Evolutionary conservation across 805 yeast species (phyloP).

Genomic region (Candida xiaguanensis): DNA sequence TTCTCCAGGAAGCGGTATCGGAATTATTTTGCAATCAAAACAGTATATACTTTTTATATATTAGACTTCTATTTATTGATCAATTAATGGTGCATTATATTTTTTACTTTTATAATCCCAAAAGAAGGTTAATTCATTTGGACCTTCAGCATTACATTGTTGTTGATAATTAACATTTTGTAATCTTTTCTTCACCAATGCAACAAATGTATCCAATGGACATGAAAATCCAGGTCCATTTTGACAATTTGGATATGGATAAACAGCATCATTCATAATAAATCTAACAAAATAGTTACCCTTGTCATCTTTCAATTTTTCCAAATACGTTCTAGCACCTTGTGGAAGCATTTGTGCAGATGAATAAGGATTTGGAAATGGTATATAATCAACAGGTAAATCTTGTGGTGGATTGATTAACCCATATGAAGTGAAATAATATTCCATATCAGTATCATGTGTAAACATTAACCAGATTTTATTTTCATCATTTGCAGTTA

Average conservation of each 20-base stretch:
- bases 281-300: slow-evolving; percentile 31
- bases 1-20: background rate
- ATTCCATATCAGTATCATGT: slow-evolving; percentile 67
- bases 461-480: slow-evolving; percentile 67
- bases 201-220: slow-evolving; percentile 31
- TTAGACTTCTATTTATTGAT: slow-evolving; percentile 1
- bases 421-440: slow-evolving; percentile 64
- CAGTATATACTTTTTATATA: no score
- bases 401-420: slow-evolving; percentile 41
- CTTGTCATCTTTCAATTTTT: slow-evolving; percentile 24
- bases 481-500: slow-evolving; percentile 37
- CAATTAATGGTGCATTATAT: slow-evolving; percentile 10
- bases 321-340: slow-evolving; percentile 38
- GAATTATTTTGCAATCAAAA: background rate
- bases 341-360: slow-evolving; percentile 37
- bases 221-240: slow-evolving; percentile 43
- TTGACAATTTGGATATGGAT: slow-evolving; percentile 31
- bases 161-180: slow-evolving; percentile 21
- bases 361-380: slow-evolving; percentile 46
- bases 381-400: slow-evolving; percentile 44
- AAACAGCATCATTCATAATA: slow-evolving; percentile 38
- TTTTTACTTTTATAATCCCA: slow-evolving; percentile 32
- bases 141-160: slow-evolving; percentile 24
- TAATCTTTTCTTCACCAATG: slow-evolving; percentile 25
- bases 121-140: slow-evolving; percentile 32